phyloP scores from a whole-genome alignment of 345 rosid species.

The Eucalyptus rudis region DNA sequence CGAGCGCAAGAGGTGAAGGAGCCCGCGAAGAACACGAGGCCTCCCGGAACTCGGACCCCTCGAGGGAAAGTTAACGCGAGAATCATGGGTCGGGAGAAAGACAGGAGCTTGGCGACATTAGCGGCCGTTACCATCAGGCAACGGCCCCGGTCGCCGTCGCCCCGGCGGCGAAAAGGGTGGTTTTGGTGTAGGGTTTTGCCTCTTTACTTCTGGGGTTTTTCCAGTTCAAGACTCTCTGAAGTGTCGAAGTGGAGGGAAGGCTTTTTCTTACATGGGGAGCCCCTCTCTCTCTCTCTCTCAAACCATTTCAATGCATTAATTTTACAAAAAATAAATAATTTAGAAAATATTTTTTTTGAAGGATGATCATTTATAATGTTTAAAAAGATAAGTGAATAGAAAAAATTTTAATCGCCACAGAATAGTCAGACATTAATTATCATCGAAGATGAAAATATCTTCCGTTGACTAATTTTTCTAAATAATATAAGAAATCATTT shows the following conservation, averaged over 20 bases:
- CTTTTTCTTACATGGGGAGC: background rate
- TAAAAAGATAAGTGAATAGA: too few relatives aligned
- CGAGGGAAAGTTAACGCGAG: background rate
- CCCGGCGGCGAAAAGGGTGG: background rate
- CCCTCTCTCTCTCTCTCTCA: too few relatives aligned
- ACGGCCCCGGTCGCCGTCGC: background rate
- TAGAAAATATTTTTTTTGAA: too few relatives aligned
- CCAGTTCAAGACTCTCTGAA: background rate
- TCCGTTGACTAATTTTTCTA: fast-evolving
- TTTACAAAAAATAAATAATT: too few relatives aligned
- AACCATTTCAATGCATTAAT: too few relatives aligned
- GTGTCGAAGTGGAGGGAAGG: background rate
- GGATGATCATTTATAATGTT: too few relatives aligned
- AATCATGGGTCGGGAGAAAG: background rate
- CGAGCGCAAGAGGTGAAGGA: conserved; percentile 11
- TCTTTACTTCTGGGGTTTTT: background rate
- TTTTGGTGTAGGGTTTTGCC: background rate
- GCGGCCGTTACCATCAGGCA: background rate
- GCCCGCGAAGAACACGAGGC: background rate
- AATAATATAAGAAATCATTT: fast-evolving
- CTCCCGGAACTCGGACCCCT: background rate
- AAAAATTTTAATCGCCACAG: fast-evolving
- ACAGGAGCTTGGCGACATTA: background rate
- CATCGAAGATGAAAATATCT: too few relatives aligned
- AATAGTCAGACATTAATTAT: too few relatives aligned